Evolutionary conservation across 2,329 filamentous ascomycete genomes (phyloP), one percentile per base, ranked within the genome.

Genomic region (Claviceps purpurea): DNA sequence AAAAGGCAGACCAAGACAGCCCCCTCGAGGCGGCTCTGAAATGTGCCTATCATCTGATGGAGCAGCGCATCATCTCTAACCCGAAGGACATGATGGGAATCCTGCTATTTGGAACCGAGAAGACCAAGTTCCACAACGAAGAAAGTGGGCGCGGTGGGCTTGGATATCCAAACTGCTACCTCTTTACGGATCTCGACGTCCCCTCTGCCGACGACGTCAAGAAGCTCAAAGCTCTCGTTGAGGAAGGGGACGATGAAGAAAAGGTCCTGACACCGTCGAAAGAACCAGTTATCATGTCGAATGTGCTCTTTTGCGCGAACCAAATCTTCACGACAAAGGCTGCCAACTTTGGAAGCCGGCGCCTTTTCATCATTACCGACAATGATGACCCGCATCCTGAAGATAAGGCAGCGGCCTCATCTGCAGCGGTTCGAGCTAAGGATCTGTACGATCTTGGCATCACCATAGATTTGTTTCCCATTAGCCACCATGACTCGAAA

Each of bases 51-150:
- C 82, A 89, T 62, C 75, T 98, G 50, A 96, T 98, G 88, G 89
- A 97, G 70, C 91, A 97, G 70, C 88, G 93, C 60, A 97, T 98
- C 67, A 97, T 98, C 60, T 91, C 91, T 3, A 91, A 90, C 56
- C 93, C 93, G 1, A 90, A 85, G 62, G 93, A 98, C 56, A 94
- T 96, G 87, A 96, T 98, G 79, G 90, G 91, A 2, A 85, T 98
- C 26, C 67, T 98, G 40, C 74, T 98, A 0, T 98, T 94, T 64
- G 90, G 90, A 8, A 98, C 93, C 0, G 76, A 94, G 62, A 79
- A 87, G 68, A 87, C 89, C 41, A 89, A 84, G 60, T 90, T 89
- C 57, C 80, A 84, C 46, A 80, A 82, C 16, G 82, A 84, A 45
- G 77, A 81, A 53, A 79, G 76, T 47, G 80, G 76, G 34, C 73